Conservation (phyloP, 2,329 filamentous ascomycete species). For the Verticillium klebahnii region DNA sequence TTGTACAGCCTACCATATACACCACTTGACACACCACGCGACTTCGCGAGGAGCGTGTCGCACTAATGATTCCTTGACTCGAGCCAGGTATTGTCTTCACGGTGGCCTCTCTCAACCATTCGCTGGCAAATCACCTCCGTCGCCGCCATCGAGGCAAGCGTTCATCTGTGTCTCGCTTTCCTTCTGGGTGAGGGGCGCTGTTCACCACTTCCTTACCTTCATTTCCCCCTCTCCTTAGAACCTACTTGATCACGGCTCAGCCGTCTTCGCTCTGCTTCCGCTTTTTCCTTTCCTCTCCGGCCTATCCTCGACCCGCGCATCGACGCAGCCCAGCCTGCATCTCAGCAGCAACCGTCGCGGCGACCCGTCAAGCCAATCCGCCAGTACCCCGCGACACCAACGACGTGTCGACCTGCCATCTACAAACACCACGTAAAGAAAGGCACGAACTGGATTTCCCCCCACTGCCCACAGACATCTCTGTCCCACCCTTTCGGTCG, state of each 20-base stretch:
- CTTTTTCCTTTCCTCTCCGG: background rate
- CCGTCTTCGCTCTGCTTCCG: background rate
- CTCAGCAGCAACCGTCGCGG: no score
- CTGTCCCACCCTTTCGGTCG: background rate
- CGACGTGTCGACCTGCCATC: background rate
- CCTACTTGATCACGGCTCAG: background rate
- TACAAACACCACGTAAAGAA: background rate
- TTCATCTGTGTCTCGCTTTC: conserved; percentile 1
- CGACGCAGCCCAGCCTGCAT: background rate
- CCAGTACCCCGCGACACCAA: background rate
- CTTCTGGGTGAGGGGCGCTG: background rate
- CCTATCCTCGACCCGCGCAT: background rate
- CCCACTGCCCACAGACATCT: background rate
- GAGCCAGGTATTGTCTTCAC: background rate
- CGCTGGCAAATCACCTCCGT: background rate
- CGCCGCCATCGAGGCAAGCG: background rate
- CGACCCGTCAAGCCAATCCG: background rate
- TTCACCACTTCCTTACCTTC: background rate
- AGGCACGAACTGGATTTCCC: background rate
- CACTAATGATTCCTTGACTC: background rate
- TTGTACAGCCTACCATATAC: background rate
- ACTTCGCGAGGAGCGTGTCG: background rate
- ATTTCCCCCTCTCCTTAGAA: background rate
- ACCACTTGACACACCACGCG: background rate
- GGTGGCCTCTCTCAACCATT: background rate